Base-by-base conservation (phyloP, 1,284 basidiomycete species). In the Cryptococcus sp. region DNA sequence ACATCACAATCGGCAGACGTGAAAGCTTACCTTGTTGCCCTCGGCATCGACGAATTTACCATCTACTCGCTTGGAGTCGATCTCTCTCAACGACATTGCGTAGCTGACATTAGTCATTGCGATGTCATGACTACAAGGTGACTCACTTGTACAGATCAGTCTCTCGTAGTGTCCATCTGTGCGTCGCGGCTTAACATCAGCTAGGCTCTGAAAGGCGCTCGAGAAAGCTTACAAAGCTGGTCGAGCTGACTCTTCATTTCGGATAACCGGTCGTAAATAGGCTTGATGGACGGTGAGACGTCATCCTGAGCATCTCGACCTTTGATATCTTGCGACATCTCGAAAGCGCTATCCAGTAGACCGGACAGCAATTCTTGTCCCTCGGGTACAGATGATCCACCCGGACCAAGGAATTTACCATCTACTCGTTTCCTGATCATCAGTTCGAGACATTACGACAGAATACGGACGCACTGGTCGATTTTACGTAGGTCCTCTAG, bases 41-140 rank as follows among this genome's bases (percentile, higher is more conserved):
- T 97, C 91, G 0, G 87, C 82, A 68, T 98, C 93, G 23, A 97
- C 85, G 70, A 98, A 98, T 76, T 96, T 96, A 57, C 94, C 94
- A 60, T 98, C 91, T 7, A 98, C 84, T 21, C 94, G 80, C 88
- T 98, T 90, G 71, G 88, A 86, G 76, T 99, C 94, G 49, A 99
- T 93, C 73, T 98, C 93, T 67, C 94, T 88, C 60, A 99, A 78
- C 68, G 90, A 90, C 48, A 94, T 79, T 37, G 91, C 90, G 74
- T 96, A 98, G 75, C 80, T 81, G 70, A 62, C 70, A 31, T 11
- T 10, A 21, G 16, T 11, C 21, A 45, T 11, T n/a, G 37, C 19
- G 39, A 3, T 34, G 19, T 0, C 1, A 10, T 7, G 13, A 28
- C 4, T 14, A 13, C 71, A 21, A 46, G 42, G 21, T 18, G 19